Base-by-base conservation (phyloP, 179 eudicot genomes). In the Beta lomatogona region DNA sequence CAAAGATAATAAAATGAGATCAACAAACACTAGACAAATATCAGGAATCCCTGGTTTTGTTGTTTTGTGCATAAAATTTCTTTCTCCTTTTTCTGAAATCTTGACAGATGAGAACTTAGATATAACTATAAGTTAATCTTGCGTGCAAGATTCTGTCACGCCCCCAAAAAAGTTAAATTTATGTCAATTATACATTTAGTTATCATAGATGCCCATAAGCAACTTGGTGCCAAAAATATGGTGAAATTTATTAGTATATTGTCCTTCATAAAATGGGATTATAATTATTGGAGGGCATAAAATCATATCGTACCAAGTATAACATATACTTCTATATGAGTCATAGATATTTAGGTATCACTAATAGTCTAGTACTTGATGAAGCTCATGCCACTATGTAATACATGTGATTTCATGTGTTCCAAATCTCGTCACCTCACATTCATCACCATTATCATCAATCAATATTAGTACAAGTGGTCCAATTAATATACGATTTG, bases 371-470 rank as follows among this genome's bases (percentile, higher is more conserved):
- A 41, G 50, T 69, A 76, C 14, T 41, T 76, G 41, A 22, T 61
- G 57, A 76, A 76, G 69, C 18, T 16, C 57, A 78, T 45, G 63
- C 72, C 72, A 36, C 55, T 45, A 41, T 70, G 36, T 44, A 55
- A 12, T 28, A 77, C 81, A 82, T 75, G 77, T 82, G 85, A 58
- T 19, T 53, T 77, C 85, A 82, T 77, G 85, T 82, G 85, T 77
- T 60, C 57, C 1, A 54, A 36, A 21, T 54, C 73, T 45, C 71
- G 31, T 48, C 67, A 71, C 9, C 60, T 22, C 18, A 41, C 52
- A 69, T 67, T 46, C 36, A 60, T 36, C 41, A 75, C 76, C 79
- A 65, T 31, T 46, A 72, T 71, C 69, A 79, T 48, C 63, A 57
- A 59, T 44, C 2, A 50, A 22, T 72, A 19, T 21, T 21, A 22